Percentiles rank a stretch among this genome's conserved stretches.
Evolutionary conservation across 345 rosid genomes (phyloP).

Genomic region (Eucalyptus decipiens): DNA sequence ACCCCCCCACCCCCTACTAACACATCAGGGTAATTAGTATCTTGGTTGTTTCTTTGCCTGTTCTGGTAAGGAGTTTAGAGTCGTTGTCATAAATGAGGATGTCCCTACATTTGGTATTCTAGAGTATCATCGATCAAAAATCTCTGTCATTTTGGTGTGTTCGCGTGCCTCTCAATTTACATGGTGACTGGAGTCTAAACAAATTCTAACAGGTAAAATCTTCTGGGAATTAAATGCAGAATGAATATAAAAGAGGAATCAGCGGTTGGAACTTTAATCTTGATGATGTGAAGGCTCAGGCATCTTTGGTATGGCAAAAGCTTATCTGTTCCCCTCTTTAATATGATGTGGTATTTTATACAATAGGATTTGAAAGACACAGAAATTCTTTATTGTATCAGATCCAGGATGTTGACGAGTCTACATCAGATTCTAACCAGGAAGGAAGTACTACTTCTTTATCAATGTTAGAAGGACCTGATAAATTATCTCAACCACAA

Average conservation of each 20-base stretch:
- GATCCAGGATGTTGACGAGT: slow-evolving; percentile 80
- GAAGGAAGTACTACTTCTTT: slow-evolving; percentile 46
- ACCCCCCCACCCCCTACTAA: background rate
- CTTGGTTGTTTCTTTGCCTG: background rate
- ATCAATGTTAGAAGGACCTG: slow-evolving; percentile 34
- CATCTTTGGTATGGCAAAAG: slow-evolving; percentile 63
- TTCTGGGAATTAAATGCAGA: slow-evolving; percentile 23
- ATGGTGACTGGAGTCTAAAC: background rate
- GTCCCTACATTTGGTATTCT: background rate
- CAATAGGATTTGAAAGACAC: background rate
- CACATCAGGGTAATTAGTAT: background rate
- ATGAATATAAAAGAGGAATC: slow-evolving; percentile 94
- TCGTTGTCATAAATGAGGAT: background rate
- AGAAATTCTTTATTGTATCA: slow-evolving; percentile 14
- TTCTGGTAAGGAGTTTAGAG: background rate
- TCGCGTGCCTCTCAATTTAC: background rate
- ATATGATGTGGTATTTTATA: background rate
- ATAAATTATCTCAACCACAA: slow-evolving; percentile 28
- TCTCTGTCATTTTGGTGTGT: background rate
- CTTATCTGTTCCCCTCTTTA: background rate
- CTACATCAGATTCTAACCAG: slow-evolving; percentile 27
- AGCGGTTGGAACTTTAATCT: slow-evolving; percentile 98
- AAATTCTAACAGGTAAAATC: background rate
- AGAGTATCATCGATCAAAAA: background rate
- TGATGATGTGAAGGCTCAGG: slow-evolving; percentile 97